phyloP scores from a whole-genome alignment of 257 asterid genomes.

The Ilex asprella region DNA sequence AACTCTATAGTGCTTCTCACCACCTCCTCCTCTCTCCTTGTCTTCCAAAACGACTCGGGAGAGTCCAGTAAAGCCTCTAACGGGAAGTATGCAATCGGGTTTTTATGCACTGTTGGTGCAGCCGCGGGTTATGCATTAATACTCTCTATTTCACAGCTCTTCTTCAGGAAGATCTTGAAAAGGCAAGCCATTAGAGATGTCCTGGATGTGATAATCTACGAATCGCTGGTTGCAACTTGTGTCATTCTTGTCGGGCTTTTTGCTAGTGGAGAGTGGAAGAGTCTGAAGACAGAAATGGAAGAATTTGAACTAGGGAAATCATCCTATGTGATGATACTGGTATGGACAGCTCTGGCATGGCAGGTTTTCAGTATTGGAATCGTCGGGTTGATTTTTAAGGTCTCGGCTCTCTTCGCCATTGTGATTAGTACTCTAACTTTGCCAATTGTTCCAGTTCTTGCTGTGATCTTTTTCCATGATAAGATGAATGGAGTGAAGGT shows the following conservation, averaged over 20 bases:
- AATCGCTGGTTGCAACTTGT: constrained; percentile 24
- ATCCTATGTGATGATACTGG: constrained; percentile 18
- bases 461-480: constrained; percentile 34
- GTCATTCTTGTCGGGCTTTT: constrained; percentile 12
- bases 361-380: constrained; percentile 32
- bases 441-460: constrained; percentile 32
- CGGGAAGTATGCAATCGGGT: constrained; percentile 19
- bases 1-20: constrained; percentile 42
- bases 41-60: constrained; percentile 12
- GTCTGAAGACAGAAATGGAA: constrained; percentile 26
- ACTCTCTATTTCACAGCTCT: constrained; percentile 30
- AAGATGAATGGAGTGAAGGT: constrained; percentile 28
- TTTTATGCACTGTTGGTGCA: constrained; percentile 26
- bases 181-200: constrained; percentile 19
- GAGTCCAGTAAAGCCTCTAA: background rate
- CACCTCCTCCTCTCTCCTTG: constrained; percentile 25
- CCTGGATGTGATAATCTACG: constrained; percentile 24
- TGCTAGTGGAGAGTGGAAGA: constrained; percentile 20
- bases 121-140: constrained; percentile 25
- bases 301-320: constrained; percentile 23
- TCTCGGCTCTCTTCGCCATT: constrained; percentile 37
- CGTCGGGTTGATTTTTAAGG: constrained; percentile 29
- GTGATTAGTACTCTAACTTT: constrained; percentile 33
- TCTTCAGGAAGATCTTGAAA: constrained; percentile 20
- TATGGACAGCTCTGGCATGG: constrained; percentile 26